phyloP scores from a whole-genome alignment of 345 rosid species.

The Gossypium australe region DNA sequence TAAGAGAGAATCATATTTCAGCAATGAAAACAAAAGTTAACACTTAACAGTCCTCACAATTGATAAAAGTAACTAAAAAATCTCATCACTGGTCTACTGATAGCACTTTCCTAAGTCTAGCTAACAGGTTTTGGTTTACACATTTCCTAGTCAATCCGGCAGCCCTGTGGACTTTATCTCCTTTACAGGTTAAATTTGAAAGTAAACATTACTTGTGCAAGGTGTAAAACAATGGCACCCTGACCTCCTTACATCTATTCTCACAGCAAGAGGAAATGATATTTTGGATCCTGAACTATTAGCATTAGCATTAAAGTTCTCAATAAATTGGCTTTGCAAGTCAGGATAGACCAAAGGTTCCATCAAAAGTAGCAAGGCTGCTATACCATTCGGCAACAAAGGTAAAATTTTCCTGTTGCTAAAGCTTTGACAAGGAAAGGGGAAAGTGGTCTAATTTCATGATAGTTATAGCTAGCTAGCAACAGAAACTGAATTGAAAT shows the following conservation, averaged over 20 bases:
- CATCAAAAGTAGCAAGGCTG: background rate
- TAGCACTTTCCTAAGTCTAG: background rate
- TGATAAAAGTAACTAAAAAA: background rate
- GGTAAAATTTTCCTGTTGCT: background rate
- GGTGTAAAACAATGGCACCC: background rate
- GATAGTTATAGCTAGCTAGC: background rate
- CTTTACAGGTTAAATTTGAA: background rate
- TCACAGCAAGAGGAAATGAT: background rate
- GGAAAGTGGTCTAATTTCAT: background rate
- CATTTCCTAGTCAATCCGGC: background rate
- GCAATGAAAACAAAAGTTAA: background rate
- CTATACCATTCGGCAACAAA: background rate
- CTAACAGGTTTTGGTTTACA: background rate
- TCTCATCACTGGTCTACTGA: background rate
- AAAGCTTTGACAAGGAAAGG: background rate
- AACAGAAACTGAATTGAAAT: background rate
- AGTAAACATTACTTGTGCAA: background rate
- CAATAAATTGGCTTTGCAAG: background rate
- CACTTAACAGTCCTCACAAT: background rate
- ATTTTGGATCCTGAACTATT: background rate
- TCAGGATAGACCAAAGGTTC: background rate
- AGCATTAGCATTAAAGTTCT: background rate
- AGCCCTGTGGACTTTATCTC: background rate
- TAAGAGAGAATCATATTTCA: conserved; percentile 5
- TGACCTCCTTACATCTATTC: background rate